Evolutionary conservation across 164 flowering plant species (phyloP).

Genomic region (Protea cynaroides): DNA sequence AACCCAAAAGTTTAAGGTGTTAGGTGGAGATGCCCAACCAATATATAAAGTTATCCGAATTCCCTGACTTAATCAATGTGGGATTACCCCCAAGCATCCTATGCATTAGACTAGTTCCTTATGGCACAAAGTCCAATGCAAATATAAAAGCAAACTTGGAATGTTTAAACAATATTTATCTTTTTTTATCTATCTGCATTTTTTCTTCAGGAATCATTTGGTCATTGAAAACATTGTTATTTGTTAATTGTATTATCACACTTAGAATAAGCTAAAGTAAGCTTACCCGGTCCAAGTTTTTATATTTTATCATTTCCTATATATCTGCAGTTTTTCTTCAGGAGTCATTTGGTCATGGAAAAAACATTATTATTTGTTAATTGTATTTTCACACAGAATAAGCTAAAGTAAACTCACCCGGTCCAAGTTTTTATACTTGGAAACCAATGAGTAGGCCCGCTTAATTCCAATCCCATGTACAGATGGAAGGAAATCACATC

Average conservation of each 20-base stretch:
- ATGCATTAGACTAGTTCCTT: neutral
- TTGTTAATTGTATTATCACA: too few species aligned
- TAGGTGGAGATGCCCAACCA: too few species aligned
- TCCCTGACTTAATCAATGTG: too few species aligned
- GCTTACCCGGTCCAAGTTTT: constrained; percentile 58
- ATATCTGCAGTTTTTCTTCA: too few species aligned
- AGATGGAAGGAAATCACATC: constrained; percentile 86
- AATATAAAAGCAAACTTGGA: neutral
- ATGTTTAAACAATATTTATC: neutral
- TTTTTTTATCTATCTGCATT: neutral
- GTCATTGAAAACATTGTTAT: neutral
- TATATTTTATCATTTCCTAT: too few species aligned
- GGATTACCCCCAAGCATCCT: too few species aligned
- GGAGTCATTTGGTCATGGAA: too few species aligned
- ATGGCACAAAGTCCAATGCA: neutral
- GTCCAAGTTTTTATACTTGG: constrained; percentile 64
- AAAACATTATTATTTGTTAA: too few species aligned
- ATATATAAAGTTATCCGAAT: too few species aligned
- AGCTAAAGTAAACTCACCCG: constrained; percentile 31
- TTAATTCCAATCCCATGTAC: constrained; percentile 73
- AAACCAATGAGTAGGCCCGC: constrained; percentile 54
- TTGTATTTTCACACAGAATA: too few species aligned
- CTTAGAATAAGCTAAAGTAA: neutral
- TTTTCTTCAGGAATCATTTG: neutral
- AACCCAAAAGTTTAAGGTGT: too few species aligned